Evolutionary conservation across 1,139 yeast genomes (phyloP), one percentile per base, ranked within the genome.

Genomic region (Martiniozyma asiatica): DNA sequence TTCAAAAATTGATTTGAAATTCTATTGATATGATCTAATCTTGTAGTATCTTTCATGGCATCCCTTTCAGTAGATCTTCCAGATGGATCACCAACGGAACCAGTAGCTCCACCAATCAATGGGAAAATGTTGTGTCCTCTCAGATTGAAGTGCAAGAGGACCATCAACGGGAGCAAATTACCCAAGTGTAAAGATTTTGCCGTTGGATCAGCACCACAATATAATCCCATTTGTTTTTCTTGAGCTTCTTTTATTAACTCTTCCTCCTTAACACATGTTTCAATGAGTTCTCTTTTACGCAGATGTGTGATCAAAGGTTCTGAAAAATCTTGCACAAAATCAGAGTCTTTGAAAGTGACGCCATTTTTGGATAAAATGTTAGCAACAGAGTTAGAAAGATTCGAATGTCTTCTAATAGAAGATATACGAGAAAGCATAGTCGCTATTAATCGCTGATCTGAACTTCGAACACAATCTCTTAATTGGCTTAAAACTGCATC

Each of bases 141-240:
- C 22, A 87, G 57, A 40, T 72, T 72, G 51, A 85, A 87, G 51
- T 92, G 96, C 27, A 89, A 60, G 27, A 87, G 56, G 4, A 84
- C 73, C 75, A 92, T 71, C 40, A 89, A 57, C 1, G 98, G 98
- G 25, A 89, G 61, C 35, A 92, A 57, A 46, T 89, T 89, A 2
- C 98, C 99, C 38, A 89, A 57, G 56, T 89, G 99, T 19, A 89
- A 60, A 0, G 97, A 85, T 30, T 54, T 59, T 1, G 98, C 98
- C 0, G 94, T 76, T 1, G 99, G 98, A 49, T 89, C 99, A 0
- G 96, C 97, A 12, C 98, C 99, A 53, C 94, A 78, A 55, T 89
- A 92, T 11, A 82, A 51, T 13, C 77, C 73, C 30, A 80, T 50
- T 30, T 55, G 55, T 22, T 49, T 50, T 1, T 59, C 47, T 31